phyloP scores from a whole-genome alignment of 805 yeast species.

The Phaffomyces antillensis region DNA sequence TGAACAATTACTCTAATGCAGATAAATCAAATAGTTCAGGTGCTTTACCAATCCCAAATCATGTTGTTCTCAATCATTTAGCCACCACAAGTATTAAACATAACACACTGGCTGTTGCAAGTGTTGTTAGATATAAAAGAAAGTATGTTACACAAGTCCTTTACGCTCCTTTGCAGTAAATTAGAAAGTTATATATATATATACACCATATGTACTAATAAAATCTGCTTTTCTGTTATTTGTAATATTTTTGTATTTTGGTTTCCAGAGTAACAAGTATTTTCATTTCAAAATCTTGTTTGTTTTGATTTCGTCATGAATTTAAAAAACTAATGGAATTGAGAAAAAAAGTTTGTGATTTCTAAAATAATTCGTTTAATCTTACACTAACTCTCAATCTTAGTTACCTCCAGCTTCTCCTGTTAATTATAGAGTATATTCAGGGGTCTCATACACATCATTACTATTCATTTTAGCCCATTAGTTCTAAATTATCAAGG shows the following conservation, averaged over 20 bases:
- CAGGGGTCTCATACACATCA: too few relatives aligned
- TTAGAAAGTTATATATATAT: background rate
- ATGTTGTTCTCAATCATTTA: conserved; percentile 86
- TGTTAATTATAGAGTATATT: too few relatives aligned
- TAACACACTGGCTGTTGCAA: conserved; percentile 88
- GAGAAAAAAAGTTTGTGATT: too few relatives aligned
- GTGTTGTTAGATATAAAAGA: conserved; percentile 80
- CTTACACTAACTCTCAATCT: too few relatives aligned
- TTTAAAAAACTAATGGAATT: too few relatives aligned
- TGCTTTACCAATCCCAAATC: conserved; percentile 89
- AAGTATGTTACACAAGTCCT: conserved; percentile 88
- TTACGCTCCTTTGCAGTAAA: conserved; percentile 71
- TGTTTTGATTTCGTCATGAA: conserved; percentile 5
- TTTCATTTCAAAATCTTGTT: background rate
- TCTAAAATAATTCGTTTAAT: too few relatives aligned
- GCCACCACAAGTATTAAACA: conserved; percentile 96
- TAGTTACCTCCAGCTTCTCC: too few relatives aligned
- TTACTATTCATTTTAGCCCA: too few relatives aligned
- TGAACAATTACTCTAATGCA: conserved; percentile 57
- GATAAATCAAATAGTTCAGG: conserved; percentile 79
- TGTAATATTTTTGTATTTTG: too few relatives aligned
- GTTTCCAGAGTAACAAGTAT: too few relatives aligned
- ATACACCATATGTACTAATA: background rate
- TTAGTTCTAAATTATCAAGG: too few relatives aligned
- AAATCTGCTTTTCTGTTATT: too few relatives aligned